Base-by-base conservation (phyloP, 2,329 filamentous ascomycete species). In the Pestalotiopsis sp. region DNA sequence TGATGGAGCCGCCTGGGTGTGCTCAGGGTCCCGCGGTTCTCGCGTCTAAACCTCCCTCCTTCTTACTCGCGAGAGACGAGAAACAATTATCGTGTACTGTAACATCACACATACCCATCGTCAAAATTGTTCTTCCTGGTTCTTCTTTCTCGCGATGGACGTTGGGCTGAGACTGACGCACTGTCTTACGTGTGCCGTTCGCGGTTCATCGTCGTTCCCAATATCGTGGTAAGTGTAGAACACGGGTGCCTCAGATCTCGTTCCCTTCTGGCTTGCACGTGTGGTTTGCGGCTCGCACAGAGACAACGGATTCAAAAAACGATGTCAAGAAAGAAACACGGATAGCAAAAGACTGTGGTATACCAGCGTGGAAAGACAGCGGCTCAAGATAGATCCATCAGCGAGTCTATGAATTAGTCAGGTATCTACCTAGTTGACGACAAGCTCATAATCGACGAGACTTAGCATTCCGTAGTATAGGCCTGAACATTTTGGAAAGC, bases 111-210 rank as follows among this genome's bases (percentile, higher is more conserved):
- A 52, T 52, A 7, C 7, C 7, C 17, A n/a, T 52, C 9, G 17
- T 9, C 9, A 52, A 9, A 20, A 52, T n/a, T n/a, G 11, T 52
- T 52, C 17, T 52, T n/a, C 6, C 6, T 20, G 17, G 4, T 52
- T 9, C 45, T 27, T 27, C 9, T 27, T 13, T 3, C 20, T 36
- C 57, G 11, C 23, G 14, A 59, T 61, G 5, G 59, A 61, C 27
- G 59, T 36, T 36, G 59, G n/a, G 59, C 57, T 36, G 20, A 59
- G 57, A 59, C 57, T 59, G 23, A 27, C 57, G 17, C 57, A 59
- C 57, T 59, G 59, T 61, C 59, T 61, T 39, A 61, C 59, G 27
- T 61, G 27, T 61, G 31, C 59, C 59, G 59, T 61, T 36, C n/a
- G 27, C 59, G 27, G 27, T 36, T 62, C n/a, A 38, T 39, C 25